phyloP scores from a whole-genome alignment of 768 basidiomycete genomes.

The Calocybe cyanea region DNA sequence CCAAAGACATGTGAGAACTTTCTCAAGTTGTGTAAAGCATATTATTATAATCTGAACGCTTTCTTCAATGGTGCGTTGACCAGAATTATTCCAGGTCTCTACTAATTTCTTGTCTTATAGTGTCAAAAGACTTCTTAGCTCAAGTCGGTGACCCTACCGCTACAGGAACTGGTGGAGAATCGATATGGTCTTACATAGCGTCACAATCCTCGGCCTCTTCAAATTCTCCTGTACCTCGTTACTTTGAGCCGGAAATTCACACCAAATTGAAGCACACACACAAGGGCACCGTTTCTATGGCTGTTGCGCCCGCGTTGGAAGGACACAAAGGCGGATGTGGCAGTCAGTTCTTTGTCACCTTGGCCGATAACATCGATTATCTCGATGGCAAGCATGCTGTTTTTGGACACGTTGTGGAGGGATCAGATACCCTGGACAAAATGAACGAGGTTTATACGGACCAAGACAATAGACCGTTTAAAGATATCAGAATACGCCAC shows the following conservation, averaged over 20 bases:
- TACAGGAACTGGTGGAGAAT: conserved; percentile 91
- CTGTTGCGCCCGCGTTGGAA: conserved; percentile 79
- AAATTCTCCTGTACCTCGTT: conserved; percentile 50
- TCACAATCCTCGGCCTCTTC: conserved; percentile 34
- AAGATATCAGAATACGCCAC: conserved; percentile 92
- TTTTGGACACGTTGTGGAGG: conserved; percentile 95
- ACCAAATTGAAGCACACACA: conserved; percentile 79
- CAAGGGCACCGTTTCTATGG: conserved; percentile 96
- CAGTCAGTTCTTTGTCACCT: conserved; percentile 95
- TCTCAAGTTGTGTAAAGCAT: conserved; percentile 94
- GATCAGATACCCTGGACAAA: conserved; percentile 86
- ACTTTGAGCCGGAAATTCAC: conserved; percentile 82
- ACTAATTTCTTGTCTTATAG: conserved; percentile 36
- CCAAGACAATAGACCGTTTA: conserved; percentile 84
- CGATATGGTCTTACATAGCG: conserved; percentile 73
- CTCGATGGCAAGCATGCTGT: conserved; percentile 91
- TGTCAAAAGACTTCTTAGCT: conserved; percentile 96
- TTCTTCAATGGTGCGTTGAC: conserved; percentile 90
- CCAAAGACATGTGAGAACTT: conserved; percentile 95
- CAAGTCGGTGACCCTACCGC: conserved; percentile 97
- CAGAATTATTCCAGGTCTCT: background rate
- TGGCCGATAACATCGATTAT: conserved; percentile 89
- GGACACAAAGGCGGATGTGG: conserved; percentile 72
- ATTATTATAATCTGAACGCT: conserved; percentile 94
- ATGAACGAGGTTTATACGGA: conserved; percentile 91